Base-by-base conservation (phyloP, 2,329 filamentous ascomycete species). In the Alternaria panax region DNA sequence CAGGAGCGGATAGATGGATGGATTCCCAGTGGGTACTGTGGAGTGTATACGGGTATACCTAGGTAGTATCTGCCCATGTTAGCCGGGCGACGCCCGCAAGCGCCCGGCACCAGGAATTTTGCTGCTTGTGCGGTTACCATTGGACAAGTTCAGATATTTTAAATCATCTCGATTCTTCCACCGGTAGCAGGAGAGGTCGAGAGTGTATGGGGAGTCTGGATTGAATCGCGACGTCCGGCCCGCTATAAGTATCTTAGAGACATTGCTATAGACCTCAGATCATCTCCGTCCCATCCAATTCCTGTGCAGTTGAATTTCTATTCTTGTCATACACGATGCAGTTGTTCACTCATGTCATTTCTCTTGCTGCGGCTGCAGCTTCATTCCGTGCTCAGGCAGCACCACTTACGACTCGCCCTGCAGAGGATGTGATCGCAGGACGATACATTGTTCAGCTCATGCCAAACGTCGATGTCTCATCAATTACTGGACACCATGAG, bases 381-480 rank as follows among this genome's bases (percentile, higher is more conserved):
- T 68, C 68, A 0, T 68, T 71, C 28, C 36, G 74, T 2, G 59
- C 59, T n/a, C 59, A 63, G 16, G 71, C 67, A 41, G 68, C 66
- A 41, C 70, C 71, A 14, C 36, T 71, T 12, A 11, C 57, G 16
- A 18, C 54, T 24, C 56, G 57, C n/a, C 28, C 56, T 2, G 20
- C 54, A 2, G 51, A 59, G 20, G 54, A 62, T 18, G 34, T 64
- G 16, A 67, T 80, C 43, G 72, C 75, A 16, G 75, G 74, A 60
- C 80, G 80, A 70, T 82, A 80, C 69, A 79, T 82, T 57, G 71
- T 82, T 60, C 78, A 77, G 65, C 52, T 82, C 46, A 80, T 77
- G 68, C 72, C 77, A 7, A 71, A 70, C n/a, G 63, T 65, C 7
- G 66, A 74, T 47, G 45, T 70, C 47, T 62, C 70, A 2, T 65